Evolutionary conservation across 768 basidiomycete genomes (phyloP), one percentile per base, ranked within the genome.

Genomic region (Guyanaporus albipodus): DNA sequence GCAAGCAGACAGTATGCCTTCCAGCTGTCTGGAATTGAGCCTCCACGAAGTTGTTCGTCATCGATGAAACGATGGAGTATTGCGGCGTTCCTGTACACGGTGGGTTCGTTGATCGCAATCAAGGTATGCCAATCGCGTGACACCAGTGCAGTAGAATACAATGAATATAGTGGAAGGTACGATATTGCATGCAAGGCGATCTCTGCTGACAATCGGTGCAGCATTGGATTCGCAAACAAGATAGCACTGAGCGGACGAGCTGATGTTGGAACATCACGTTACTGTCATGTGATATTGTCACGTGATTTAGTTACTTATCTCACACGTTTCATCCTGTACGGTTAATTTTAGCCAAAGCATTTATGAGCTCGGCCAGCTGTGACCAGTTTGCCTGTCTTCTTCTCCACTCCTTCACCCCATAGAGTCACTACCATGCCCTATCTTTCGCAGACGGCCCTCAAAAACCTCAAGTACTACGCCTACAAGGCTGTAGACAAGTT

Each of bases 401-500:
- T n/a, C n/a, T n/a, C n/a, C n/a, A n/a, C n/a, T n/a, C n/a, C n/a
- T n/a, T n/a, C n/a, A n/a, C n/a, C n/a, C n/a, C n/a, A n/a, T n/a
- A n/a, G n/a, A n/a, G n/a, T n/a, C n/a, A 19, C 28, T 14, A 19
- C 38, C 29, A 85, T 87, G 85, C 71, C 75, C 40, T 85, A 85
- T 63, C 75, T 91, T 38, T 78, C 85, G 4, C 70, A 70, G 40
- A 63, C 74, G 14, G 82, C 85, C n/a, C 77, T 91, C 19, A 75
- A 78, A 53, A 87, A 88, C 43, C 73, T 93, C 34, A 79, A 80
- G 58, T 80, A 79, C 53, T 92, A 93, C 63, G 70, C 81, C 45
- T 92, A 92, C 63, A 87, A 82, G 56, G 83, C 80, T 18, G 78
- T 88, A 11, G 91, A 93, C 67, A 87, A 88, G 87, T 87, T 55